These are phyloP conservation scores for Penicillium subrubescens DNA, from an alignment of 495 filamentous ascomycete genomes.

Conservation along the genomic window DNA sequence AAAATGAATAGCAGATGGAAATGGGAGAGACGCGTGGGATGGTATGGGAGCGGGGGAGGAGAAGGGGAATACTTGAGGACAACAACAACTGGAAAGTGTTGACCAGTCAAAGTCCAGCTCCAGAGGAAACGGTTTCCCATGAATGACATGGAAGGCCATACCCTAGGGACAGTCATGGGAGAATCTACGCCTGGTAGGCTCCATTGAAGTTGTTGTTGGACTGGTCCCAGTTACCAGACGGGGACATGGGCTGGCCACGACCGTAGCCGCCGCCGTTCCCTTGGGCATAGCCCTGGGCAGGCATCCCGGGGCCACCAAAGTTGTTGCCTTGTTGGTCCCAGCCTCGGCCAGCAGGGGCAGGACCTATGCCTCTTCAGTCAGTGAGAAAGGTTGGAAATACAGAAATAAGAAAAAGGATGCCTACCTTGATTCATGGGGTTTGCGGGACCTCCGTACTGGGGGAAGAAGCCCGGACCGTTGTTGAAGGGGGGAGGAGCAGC, in stretches of 20 bases:
- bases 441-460: slow-evolving; percentile 76
- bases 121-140: background rate
- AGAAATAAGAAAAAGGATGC: slow-evolving; percentile 25
- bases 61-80: slow-evolving; percentile 3
- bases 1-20: slow-evolving; percentile 19
- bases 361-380: slow-evolving; percentile 38
- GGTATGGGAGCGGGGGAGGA: slow-evolving; percentile 9
- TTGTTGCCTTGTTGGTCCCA: slow-evolving; percentile 63
- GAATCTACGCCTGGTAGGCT: slow-evolving; percentile 54
- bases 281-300: slow-evolving; percentile 59
- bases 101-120: background rate
- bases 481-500: slow-evolving; percentile 58
- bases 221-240: slow-evolving; percentile 71
- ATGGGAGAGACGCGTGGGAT: slow-evolving; percentile 12
- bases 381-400: slow-evolving; percentile 11
- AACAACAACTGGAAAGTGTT: background rate
- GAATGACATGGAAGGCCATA: background rate
- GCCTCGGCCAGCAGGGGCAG: slow-evolving; percentile 62
- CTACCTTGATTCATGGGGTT: slow-evolving; percentile 73
- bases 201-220: slow-evolving; percentile 56
- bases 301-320: slow-evolving; percentile 59
- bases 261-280: slow-evolving; percentile 79
- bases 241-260: slow-evolving; percentile 74
- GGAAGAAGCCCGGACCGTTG: slow-evolving; percentile 85
- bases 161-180: slow-evolving; percentile 4